Evolutionary conservation across 2,329 filamentous ascomycete genomes (phyloP).

Genomic region (Endoconidiophora laricicola): DNA sequence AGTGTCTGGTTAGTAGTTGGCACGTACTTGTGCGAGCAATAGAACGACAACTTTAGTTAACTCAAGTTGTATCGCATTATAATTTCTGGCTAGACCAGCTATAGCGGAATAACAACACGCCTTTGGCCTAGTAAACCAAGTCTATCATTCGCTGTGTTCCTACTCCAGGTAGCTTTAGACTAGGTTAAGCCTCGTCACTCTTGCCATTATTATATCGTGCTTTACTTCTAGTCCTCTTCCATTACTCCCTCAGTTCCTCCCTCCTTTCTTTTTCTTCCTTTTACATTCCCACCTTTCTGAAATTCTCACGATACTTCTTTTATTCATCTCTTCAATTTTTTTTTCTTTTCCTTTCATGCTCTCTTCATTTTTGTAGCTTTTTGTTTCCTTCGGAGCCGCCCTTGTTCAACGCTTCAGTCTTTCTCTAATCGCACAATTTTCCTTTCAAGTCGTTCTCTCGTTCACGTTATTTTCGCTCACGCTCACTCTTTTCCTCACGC

Average conservation of each 20-base stretch:
- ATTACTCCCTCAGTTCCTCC: background rate
- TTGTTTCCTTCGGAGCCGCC: background rate
- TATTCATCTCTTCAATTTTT: background rate
- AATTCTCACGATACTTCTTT: background rate
- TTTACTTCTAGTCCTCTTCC: too few relatives aligned
- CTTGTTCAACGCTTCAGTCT: background rate
- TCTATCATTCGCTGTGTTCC: too few relatives aligned
- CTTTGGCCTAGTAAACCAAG: too few relatives aligned
- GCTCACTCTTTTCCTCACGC: background rate
- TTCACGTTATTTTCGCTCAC: background rate
- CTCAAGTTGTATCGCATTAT: too few relatives aligned
- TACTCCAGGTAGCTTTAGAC: too few relatives aligned
- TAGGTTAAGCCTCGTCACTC: too few relatives aligned
- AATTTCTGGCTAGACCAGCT: too few relatives aligned
- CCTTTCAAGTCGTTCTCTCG: background rate
- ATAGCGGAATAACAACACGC: too few relatives aligned
- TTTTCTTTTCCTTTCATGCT: background rate
- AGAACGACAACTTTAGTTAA: too few relatives aligned
- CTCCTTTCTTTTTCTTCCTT: background rate
- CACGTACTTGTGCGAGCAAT: too few relatives aligned
- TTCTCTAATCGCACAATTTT: background rate
- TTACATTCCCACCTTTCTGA: background rate
- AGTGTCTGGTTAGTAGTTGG: too few relatives aligned
- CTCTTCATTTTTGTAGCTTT: background rate
- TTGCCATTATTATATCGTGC: too few relatives aligned